Percentiles rank a stretch among this genome's conserved stretches.
phyloP scores from a whole-genome alignment of 106 monocot species.

The Gastrodia elata region DNA sequence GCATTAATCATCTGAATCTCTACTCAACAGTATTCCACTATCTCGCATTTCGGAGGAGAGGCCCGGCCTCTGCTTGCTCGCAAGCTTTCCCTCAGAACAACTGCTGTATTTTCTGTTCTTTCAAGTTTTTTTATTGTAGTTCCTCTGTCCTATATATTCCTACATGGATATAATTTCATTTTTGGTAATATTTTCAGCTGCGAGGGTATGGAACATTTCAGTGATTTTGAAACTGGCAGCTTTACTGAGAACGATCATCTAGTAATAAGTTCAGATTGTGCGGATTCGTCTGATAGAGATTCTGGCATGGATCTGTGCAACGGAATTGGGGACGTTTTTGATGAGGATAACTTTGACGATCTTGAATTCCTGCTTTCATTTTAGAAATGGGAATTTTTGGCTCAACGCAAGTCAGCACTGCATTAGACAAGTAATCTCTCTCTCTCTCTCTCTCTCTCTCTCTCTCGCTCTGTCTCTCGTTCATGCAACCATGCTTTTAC shows the following conservation, averaged over 20 bases:
- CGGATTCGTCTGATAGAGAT: conserved; percentile 22
- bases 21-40: conserved; percentile 21
- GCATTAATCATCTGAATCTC: background rate
- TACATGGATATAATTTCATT: background rate
- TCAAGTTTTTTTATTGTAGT: background rate
- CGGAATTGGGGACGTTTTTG: conserved; percentile 32
- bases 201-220: conserved; percentile 21
- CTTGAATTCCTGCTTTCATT: conserved; percentile 9
- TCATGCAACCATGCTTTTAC: background rate
- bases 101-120: conserved; percentile 17
- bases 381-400: background rate
- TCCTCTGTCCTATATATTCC: background rate
- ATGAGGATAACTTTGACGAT: conserved; percentile 26
- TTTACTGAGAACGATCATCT: conserved; percentile 8
- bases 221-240: conserved; percentile 21
- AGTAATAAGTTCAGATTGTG: conserved; percentile 9
- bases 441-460: background rate
- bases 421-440: background rate
- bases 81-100: conserved; percentile 30
- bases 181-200: conserved; percentile 19
- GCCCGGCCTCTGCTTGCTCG: conserved; percentile 33
- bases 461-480: background rate
- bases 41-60: conserved; percentile 31
- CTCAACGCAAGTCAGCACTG: background rate
- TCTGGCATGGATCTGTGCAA: conserved; percentile 28